These are phyloP conservation scores for Candida chilensis DNA, from an alignment of 805 yeast species.

Conservation along the genomic window DNA sequence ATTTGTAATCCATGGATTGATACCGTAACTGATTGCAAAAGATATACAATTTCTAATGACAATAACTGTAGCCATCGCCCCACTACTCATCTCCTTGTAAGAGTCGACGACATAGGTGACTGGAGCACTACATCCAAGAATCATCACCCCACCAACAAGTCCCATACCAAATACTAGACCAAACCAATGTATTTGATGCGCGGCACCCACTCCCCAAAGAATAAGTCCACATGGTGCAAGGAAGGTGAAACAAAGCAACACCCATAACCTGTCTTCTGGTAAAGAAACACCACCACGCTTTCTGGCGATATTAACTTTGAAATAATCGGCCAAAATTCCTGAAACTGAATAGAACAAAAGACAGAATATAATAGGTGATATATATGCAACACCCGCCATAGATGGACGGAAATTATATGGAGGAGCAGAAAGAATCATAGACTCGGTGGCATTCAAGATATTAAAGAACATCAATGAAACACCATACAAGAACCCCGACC, in stretches of 20 bases:
- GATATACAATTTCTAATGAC: conserved; percentile 49
- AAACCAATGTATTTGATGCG: conserved; percentile 44
- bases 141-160: conserved; percentile 41
- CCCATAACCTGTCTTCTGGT: conserved; percentile 54
- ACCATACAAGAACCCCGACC: conserved; percentile 48
- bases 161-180: conserved; percentile 45
- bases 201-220: conserved; percentile 60
- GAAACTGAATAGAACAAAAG: conserved; percentile 31
- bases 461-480: conserved; percentile 38
- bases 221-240: conserved; percentile 47
- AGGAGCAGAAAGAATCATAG: conserved; percentile 27
- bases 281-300: conserved; percentile 41
- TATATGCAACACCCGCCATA: conserved; percentile 39
- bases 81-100: conserved; percentile 41
- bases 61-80: conserved; percentile 41
- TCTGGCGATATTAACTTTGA: conserved; percentile 37
- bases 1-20: conserved; percentile 46
- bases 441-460: conserved; percentile 39
- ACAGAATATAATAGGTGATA: conserved; percentile 43
- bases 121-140: conserved; percentile 42
- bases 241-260: conserved; percentile 31
- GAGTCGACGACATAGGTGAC: conserved; percentile 48
- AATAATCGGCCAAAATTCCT: conserved; percentile 43
- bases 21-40: conserved; percentile 54
- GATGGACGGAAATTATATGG: conserved; percentile 45